Percentiles rank a stretch among this genome's conserved stretches.
These are phyloP conservation scores for Thraustotheca clavata DNA, from an alignment of 352 stramenopile genomes.

Conservation along the genomic window DNA sequence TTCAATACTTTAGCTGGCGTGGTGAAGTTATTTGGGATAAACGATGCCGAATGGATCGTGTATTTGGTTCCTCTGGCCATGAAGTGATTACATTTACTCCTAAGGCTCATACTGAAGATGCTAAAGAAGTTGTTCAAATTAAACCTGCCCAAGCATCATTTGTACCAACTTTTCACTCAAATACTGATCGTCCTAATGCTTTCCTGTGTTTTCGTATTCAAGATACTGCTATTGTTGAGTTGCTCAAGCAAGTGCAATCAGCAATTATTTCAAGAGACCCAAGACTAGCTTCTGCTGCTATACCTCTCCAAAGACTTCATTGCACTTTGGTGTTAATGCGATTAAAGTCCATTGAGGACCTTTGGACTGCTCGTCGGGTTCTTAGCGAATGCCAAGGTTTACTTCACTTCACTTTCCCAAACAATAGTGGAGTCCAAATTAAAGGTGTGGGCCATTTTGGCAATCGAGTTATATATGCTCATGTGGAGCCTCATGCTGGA, in stretches of 20 bases:
- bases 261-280: neutral
- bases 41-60: constrained; percentile 12
- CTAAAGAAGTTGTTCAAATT: neutral
- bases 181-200: constrained; percentile 16
- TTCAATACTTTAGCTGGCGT: constrained; percentile 23
- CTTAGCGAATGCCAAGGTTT: constrained; percentile 1
- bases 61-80: constrained; percentile 20
- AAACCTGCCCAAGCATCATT: neutral
- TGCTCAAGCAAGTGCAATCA: neutral
- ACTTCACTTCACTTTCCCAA: neutral
- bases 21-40: constrained; percentile 23
- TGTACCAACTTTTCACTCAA: constrained; percentile 15
- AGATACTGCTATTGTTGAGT: neutral
- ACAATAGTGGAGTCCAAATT: neutral
- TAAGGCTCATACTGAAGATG: too few relatives aligned
- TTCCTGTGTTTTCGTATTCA: constrained; percentile 18
- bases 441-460: neutral
- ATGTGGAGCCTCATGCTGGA: neutral
- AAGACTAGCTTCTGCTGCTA: neutral
- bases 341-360: neutral
- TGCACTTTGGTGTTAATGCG: constrained; percentile 13
- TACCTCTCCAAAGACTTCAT: neutral
- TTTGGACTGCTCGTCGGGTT: neutral
- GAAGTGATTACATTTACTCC: neutral
- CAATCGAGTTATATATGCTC: constrained; percentile 11